phyloP scores from a whole-genome alignment of 2,329 filamentous ascomycete species.

The Paraphoma chrysanthemicola region DNA sequence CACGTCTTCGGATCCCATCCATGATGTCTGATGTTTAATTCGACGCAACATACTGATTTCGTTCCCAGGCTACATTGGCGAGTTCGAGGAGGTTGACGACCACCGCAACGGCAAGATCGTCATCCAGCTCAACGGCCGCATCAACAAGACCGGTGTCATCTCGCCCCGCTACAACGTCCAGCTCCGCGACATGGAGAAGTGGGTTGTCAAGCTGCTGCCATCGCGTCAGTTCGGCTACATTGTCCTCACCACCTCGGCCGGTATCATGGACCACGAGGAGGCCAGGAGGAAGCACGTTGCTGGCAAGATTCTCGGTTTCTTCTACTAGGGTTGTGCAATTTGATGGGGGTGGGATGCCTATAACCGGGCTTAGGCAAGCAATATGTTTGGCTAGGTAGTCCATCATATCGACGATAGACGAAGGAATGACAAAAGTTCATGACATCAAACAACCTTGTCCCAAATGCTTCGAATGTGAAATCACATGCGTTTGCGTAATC shows the following conservation, averaged over 20 bases:
- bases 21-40: slow-evolving; percentile 94
- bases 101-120: slow-evolving; percentile 99
- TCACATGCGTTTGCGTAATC: neutral
- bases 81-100: slow-evolving; percentile 99
- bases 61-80: slow-evolving; percentile 88
- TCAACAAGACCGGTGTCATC: slow-evolving; percentile 99
- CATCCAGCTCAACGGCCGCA: slow-evolving; percentile 97
- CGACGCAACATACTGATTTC: slow-evolving; percentile 83
- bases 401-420: slow-evolving; percentile 38
- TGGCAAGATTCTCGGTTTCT: slow-evolving; percentile 99
- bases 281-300: slow-evolving; percentile 98
- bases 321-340: slow-evolving; percentile 73
- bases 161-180: slow-evolving; percentile 99
- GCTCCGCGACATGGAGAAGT: slow-evolving; percentile 98
- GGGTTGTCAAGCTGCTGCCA: slow-evolving; percentile 98
- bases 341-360: slow-evolving; percentile 35
- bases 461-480: neutral
- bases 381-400: slow-evolving; percentile 33
- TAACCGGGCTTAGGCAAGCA: slow-evolving; percentile 36
- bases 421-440: slow-evolving; percentile 41
- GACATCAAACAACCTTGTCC: neutral
- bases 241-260: slow-evolving; percentile 97
- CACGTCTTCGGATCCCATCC: slow-evolving; percentile 81
- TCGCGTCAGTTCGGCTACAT: slow-evolving; percentile 99
- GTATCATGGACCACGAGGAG: slow-evolving; percentile 99